phyloP scores from a whole-genome alignment of 148 eudicot species.

The Heliosperma pusillum region DNA sequence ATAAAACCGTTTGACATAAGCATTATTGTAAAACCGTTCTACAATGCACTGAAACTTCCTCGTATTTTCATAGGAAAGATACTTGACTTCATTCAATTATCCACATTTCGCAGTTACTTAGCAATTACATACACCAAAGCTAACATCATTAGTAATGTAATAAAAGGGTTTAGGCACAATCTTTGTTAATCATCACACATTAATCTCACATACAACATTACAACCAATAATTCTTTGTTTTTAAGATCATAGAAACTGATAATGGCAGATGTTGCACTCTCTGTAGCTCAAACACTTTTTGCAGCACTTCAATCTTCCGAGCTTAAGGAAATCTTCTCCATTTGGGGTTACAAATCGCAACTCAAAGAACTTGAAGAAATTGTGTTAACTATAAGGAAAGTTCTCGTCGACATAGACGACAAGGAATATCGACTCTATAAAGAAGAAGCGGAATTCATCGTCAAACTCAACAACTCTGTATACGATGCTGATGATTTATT shows the following conservation, averaged over 20 bases:
- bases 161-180: too few species aligned
- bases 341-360: slow-evolving; percentile 6
- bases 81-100: too few species aligned
- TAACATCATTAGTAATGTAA: too few species aligned
- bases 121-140: too few species aligned
- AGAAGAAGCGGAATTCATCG: neutral
- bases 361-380: slow-evolving; percentile 3
- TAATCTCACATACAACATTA: too few species aligned
- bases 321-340: neutral
- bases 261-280: neutral
- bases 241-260: neutral
- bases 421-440: neutral
- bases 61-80: too few species aligned
- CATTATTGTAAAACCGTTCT: too few species aligned
- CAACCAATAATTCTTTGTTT: too few species aligned
- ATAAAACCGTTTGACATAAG: too few species aligned
- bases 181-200: too few species aligned
- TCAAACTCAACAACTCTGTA: slow-evolving; percentile 16
- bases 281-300: slow-evolving; percentile 6
- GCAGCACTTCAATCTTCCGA: neutral
- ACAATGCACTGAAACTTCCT: too few species aligned
- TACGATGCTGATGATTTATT: slow-evolving; percentile 26
- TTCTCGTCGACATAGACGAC: slow-evolving; percentile 13
- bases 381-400: neutral
- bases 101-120: too few species aligned